These are phyloP conservation scores for Leptographium radiaticola DNA, from an alignment of 2,329 filamentous ascomycete genomes.

Conservation along the genomic window DNA sequence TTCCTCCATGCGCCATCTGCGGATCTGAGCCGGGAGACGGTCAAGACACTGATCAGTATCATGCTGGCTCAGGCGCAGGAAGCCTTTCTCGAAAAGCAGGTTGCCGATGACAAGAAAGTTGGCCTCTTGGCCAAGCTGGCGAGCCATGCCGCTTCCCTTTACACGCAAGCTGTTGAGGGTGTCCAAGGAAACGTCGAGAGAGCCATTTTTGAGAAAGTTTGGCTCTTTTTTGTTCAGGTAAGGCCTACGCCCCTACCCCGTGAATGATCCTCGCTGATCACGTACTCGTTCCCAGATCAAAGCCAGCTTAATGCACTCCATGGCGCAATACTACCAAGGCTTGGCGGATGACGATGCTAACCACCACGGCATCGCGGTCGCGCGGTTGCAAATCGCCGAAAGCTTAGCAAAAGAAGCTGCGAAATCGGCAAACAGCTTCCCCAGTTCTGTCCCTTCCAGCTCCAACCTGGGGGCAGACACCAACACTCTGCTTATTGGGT, in stretches of 20 bases:
- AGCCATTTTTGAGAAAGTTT: constrained; percentile 87
- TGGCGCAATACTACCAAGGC: constrained; percentile 90
- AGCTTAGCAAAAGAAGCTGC: constrained; percentile 65
- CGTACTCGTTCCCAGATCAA: constrained; percentile 43
- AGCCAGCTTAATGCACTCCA: constrained; percentile 65
- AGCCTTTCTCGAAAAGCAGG: constrained; percentile 93
- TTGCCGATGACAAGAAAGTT: constrained; percentile 83
- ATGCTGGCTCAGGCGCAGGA: constrained; percentile 95
- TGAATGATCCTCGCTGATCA: constrained; percentile 5
- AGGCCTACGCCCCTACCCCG: constrained; percentile 9
- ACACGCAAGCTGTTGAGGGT: constrained; percentile 76
- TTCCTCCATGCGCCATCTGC: constrained; percentile 93
- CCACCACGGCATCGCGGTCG: constrained; percentile 73
- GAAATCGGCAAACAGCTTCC: constrained; percentile 65
- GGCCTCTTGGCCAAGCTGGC: constrained; percentile 86
- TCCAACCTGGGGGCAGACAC: constrained; percentile 78
- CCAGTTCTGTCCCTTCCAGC: constrained; percentile 61
- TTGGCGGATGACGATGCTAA: constrained; percentile 81
- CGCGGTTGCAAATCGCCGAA: constrained; percentile 72
- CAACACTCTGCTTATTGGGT: constrained; percentile 58
- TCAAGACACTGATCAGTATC: constrained; percentile 84
- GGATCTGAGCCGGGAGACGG: constrained; percentile 89
- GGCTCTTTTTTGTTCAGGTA: constrained; percentile 73
- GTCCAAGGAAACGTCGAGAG: constrained; percentile 86
- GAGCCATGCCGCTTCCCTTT: constrained; percentile 79